These are phyloP conservation scores for Entamoeba moshkovskii DNA, from an alignment of 208 protist genomes.

Conservation along the genomic window DNA sequence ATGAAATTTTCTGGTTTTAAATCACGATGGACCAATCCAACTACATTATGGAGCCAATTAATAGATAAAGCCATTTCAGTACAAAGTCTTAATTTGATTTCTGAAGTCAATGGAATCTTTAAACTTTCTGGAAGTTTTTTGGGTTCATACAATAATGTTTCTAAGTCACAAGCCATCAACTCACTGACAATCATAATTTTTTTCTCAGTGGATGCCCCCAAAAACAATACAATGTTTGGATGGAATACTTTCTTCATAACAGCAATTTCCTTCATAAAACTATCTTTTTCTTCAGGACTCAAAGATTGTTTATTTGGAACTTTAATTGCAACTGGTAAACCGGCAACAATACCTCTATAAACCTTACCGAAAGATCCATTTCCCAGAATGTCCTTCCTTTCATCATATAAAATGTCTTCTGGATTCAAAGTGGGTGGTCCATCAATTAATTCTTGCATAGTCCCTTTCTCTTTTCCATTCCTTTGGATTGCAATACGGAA, in stretches of 20 bases:
- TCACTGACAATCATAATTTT: not conserved
- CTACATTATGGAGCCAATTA: not conserved
- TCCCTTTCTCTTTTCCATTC: too few species aligned
- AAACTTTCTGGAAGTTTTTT: not conserved
- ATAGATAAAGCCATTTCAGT: not conserved
- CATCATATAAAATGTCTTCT: not conserved
- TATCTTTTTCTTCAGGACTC: not conserved
- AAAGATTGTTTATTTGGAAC: not conserved
- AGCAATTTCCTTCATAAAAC: not conserved
- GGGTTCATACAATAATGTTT: not conserved
- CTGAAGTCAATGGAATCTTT: not conserved
- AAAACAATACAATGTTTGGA: not conserved
- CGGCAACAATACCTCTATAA: not conserved
- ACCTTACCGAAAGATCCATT: not conserved
- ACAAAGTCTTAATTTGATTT: not conserved
- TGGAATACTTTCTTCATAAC: not conserved
- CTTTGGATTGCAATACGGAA: too few species aligned
- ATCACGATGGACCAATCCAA: not conserved
- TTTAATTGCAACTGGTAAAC: not conserved
- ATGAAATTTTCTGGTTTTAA: conserved; percentile 4
- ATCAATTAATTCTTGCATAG: not conserved
- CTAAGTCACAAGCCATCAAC: not conserved
- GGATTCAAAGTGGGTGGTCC: not conserved
- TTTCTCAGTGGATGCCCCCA: not conserved
- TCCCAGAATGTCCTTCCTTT: not conserved